Percentiles rank a stretch among this genome's conserved stretches.
These are phyloP conservation scores for Ceratocystis destructans DNA, from an alignment of 2,329 filamentous ascomycete genomes.

Conservation along the genomic window DNA sequence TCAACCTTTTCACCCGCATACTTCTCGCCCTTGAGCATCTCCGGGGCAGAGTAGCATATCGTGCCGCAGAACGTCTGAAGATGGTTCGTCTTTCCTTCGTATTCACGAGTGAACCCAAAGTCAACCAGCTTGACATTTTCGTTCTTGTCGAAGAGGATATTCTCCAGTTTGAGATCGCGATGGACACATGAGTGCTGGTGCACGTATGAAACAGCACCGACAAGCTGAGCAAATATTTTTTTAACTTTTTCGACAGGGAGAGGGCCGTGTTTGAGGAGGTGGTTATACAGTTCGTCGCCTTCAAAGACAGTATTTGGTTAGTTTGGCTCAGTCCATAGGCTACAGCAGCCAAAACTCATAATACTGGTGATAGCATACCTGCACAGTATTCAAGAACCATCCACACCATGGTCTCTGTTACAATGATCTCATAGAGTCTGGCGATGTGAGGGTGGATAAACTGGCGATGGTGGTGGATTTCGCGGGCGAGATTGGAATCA, in stretches of 20 bases:
- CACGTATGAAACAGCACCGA: slow-evolving; percentile 88
- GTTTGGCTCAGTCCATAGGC: neutral
- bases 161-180: slow-evolving; percentile 85
- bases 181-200: slow-evolving; percentile 93
- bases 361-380: slow-evolving; percentile 38
- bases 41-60: slow-evolving; percentile 91
- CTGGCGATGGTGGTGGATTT: slow-evolving; percentile 97
- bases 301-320: slow-evolving; percentile 16
- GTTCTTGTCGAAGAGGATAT: slow-evolving; percentile 67
- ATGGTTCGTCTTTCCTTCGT: slow-evolving; percentile 87
- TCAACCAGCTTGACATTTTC: slow-evolving; percentile 97
- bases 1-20: slow-evolving; percentile 97
- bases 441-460: slow-evolving; percentile 97
- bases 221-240: slow-evolving; percentile 88
- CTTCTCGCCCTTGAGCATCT: slow-evolving; percentile 97
- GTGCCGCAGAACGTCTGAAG: slow-evolving; percentile 96
- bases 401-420: slow-evolving; percentile 91
- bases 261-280: slow-evolving; percentile 75
- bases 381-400: slow-evolving; percentile 92
- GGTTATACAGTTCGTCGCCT: slow-evolving; percentile 96
- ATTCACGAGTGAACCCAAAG: slow-evolving; percentile 95
- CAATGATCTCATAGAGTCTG: slow-evolving; percentile 91
- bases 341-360: neutral
- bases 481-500: slow-evolving; percentile 86
- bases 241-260: slow-evolving; percentile 78